Base-by-base conservation (phyloP, 768 basidiomycete species). In the Lactarius sp. region DNA sequence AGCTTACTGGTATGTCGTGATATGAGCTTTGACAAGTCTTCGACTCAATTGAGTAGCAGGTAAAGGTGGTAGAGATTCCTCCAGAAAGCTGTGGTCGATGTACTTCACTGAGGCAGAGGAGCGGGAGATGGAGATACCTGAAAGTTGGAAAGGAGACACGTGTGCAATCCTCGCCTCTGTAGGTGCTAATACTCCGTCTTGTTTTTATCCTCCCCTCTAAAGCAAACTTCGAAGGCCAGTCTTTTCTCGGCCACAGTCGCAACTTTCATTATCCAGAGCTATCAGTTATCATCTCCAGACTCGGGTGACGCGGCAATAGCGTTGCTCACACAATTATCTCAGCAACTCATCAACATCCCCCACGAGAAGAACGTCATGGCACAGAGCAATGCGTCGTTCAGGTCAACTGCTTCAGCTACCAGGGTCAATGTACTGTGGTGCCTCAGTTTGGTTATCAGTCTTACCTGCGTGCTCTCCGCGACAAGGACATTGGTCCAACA, bases 341-440 rank as follows among this genome's bases (percentile, higher is more conserved):
- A 34, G 6, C 65, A 61, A 44, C 46, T 61, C 27, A 34, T 27
- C 44, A 39, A 36, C 3, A 51, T 56, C 37, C 56, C 66, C 34
- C 56, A 49, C 8, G 58, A 14, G 50, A 41, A 8, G 53, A 56
- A 55, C 22, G 6, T 62, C 54, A 6, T 33, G 6, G 20, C 52
- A 16, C 53, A 31, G n/a, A 46, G 6, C 20, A 9, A 44, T 39
- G 20, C 10, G 12, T 18, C 39, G 3, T 64, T 57, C 42, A 31
- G 34, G 2, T 50, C 42, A 10, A 16, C 53, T 3, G 53, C 57
- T 10, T 51, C 65, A 6, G 47, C 50, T 16, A 42, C 59, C 51
- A 55, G 66, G 47, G 55, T 58, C 50, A 67, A 66, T 51, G 42
- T 44, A 5, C 5, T 57, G 13, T 67, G 49, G 59, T 50, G 57